Evolutionary conservation across 73 alveolate species (phyloP), one percentile per base, ranked within the genome.

Genomic region (Blepharisma japonicum): DNA sequence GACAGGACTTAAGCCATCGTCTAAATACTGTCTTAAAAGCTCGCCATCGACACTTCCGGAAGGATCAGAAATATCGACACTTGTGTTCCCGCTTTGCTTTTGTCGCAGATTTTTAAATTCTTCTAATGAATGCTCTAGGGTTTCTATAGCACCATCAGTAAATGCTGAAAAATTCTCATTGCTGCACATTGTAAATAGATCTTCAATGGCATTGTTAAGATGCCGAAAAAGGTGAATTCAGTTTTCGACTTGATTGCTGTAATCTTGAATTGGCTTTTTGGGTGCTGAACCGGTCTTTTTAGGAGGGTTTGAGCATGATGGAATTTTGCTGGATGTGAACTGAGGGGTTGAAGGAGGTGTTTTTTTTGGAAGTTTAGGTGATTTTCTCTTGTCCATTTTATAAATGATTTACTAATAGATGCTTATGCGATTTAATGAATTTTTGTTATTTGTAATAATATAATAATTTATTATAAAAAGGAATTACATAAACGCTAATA

Each of bases 21-120:
- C 47, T 8, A 61, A 14, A 25, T 61, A 61, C 23, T 61, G 74
- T 61, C 74, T 14, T 8, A 61, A 39, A 25, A 61, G 14, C 47
- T 61, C 74, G 2, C 74, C 74, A 5, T 61, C 74, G 11, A 61
- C 74, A 61, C 74, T 61, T 20, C 47, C 47, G 11, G 39, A 14
- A 61, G 74, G 38, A 39, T 61, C 74, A 61, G 74, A n/a, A 61
- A 61, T 61, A 18, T 61, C 74, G 3, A 61, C 47, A 5, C 23
- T 61, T 8, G 18, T 61, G 23, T 61, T 61, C 47, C 23, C 74
- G 18, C 23, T n/a, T 25, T 61, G 74, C 47, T 61, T 61, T 8
- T 25, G 18, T 14, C 14, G 14, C 47, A 61, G 48, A 20, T 14
- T 61, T 9, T 5, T n/a, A 61, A 61, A 61, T 25, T 61, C 47